phyloP scores from a whole-genome alignment of 202 grass and related monocot genomes.

The Sporobolus alterniflorus region DNA sequence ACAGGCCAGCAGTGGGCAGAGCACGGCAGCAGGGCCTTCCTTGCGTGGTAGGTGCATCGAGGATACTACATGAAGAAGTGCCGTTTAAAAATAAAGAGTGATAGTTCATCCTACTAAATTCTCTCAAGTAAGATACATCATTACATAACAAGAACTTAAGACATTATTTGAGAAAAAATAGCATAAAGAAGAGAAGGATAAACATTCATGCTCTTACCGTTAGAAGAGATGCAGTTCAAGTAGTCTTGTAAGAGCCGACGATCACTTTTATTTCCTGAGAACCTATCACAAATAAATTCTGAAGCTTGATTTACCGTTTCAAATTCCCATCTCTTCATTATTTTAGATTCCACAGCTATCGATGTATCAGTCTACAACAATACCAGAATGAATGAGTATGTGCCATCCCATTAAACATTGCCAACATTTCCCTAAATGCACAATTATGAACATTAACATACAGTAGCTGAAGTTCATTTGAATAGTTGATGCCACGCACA shows the following conservation, averaged over 20 bases:
- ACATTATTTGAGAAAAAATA: too few species aligned
- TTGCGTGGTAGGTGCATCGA: too few species aligned
- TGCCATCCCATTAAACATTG: background rate
- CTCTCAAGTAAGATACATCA: too few species aligned
- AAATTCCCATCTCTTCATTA: slow-evolving; percentile 97
- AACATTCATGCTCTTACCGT: slow-evolving; percentile 41
- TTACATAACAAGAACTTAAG: too few species aligned
- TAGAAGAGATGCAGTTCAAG: slow-evolving; percentile 61
- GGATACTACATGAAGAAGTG: too few species aligned
- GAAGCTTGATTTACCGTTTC: slow-evolving; percentile 87
- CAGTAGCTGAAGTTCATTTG: slow-evolving; percentile 95
- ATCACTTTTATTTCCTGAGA: slow-evolving; percentile 58
- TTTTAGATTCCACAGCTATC: slow-evolving; percentile 80
- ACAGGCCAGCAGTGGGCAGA: too few species aligned
- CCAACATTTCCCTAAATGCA: slow-evolving; percentile 2
- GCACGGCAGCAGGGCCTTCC: too few species aligned
- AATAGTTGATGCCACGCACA: slow-evolving; percentile 89
- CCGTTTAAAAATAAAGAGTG: too few species aligned
- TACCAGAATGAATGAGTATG: slow-evolving; percentile 27
- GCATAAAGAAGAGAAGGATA: slow-evolving; percentile 32
- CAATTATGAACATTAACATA: slow-evolving; percentile 6
- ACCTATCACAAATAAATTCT: slow-evolving; percentile 69
- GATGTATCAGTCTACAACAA: slow-evolving; percentile 84
- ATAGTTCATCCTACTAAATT: too few species aligned
- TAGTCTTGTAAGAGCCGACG: slow-evolving; percentile 58